phyloP scores from a whole-genome alignment of 1,139 yeast genomes.

The Saccharomyces uvarum region DNA sequence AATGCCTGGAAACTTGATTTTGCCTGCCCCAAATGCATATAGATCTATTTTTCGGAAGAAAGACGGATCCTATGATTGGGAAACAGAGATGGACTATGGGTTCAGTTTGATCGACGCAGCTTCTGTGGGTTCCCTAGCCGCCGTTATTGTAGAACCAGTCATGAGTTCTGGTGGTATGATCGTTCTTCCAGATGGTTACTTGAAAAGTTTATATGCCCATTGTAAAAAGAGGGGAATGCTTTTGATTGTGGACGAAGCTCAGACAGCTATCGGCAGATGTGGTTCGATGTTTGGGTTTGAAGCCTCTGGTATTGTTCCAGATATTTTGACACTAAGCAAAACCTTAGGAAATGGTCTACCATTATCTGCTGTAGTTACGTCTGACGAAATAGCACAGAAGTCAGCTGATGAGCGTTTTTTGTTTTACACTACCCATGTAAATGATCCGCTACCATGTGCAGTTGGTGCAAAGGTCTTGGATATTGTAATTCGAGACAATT shows the following conservation, averaged over 20 bases:
- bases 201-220: constrained; percentile 19
- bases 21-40: constrained; percentile 21
- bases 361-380: constrained; percentile 24
- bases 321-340: constrained; percentile 23
- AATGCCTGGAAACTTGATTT: background rate
- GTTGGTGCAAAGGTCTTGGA: constrained; percentile 25
- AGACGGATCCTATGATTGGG: constrained; percentile 28
- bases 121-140: constrained; percentile 23
- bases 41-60: constrained; percentile 23
- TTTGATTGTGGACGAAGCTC: constrained; percentile 27
- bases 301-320: constrained; percentile 23
- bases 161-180: constrained; percentile 11
- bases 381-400: constrained; percentile 15
- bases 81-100: constrained; percentile 25
- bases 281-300: constrained; percentile 26
- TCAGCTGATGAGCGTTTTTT: constrained; percentile 14
- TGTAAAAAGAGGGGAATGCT: constrained; percentile 25
- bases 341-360: constrained; percentile 28
- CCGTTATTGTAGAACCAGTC: constrained; percentile 16
- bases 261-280: constrained; percentile 27
- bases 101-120: constrained; percentile 19
- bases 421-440: constrained; percentile 25
- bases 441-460: constrained; percentile 28
- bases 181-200: constrained; percentile 21
- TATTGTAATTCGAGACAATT: constrained; percentile 22